Base-by-base conservation (phyloP, 73 alveolate genomes). In the Paramecium sonneborni region DNA sequence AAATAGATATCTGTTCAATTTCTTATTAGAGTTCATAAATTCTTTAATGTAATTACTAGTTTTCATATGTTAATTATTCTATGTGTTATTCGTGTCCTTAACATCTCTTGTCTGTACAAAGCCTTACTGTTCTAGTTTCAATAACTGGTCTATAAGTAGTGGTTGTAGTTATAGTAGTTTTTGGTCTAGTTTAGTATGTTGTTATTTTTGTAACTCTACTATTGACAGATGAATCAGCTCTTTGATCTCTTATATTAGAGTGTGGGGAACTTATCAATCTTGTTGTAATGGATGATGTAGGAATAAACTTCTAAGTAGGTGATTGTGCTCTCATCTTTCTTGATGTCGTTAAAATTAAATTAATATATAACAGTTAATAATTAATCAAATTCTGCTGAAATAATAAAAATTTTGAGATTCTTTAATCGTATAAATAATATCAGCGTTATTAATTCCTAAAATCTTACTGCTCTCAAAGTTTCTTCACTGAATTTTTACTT, bases 61-160 rank as follows among this genome's bases (percentile, higher is more conserved):
- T 79, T 28, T 79, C 90, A 1, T 21, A 2, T 1, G 69, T 43
- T 23, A 79, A 44, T 46, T 79, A 79, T 43, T 79, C 90, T 3
- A 79, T 79, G 14, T 39, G 72, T 10, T 79, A 43, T 44, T 79
- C 90, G 24, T 79, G 90, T 79, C 55, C 76, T 24, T 39, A 44
- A 15, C 90, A 79, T n/a, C 55, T 79, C 76, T 79, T 46, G 18
- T 46, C 90, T 20, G 76, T 79, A 32, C 90, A 79, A n/a, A 79
- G 34, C 15, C 90, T 79, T n/a, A 79, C 90, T 20, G 90, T 79
- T 79, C 90, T 79, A 6, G 90, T 79, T 46, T 79, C 90, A 2
- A 79, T 44, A 14, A 79, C 72, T 79, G 90, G 90, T 79, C 90
- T 79, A 79, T 20, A 79, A 23, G 90, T 79, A 18, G 90, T 79